phyloP scores from a whole-genome alignment of 768 basidiomycete species.

The Amanita inopinata region DNA sequence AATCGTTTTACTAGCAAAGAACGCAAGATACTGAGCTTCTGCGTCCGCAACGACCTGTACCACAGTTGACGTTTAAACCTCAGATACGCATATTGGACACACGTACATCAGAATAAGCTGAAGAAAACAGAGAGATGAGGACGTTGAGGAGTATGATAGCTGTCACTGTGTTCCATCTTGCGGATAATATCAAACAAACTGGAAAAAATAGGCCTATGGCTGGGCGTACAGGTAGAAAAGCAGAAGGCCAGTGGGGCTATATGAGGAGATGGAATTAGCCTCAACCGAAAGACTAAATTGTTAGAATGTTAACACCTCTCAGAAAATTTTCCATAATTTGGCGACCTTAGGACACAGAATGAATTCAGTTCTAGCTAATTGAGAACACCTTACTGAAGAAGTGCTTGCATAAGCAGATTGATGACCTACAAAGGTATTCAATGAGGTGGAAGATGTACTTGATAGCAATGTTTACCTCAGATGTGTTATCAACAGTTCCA shows the following conservation, averaged over 20 bases:
- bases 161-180: conserved; percentile 75
- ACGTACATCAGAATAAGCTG: conserved; percentile 80
- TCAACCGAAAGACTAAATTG: neutral
- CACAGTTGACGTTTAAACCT: neutral
- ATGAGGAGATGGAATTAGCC: neutral
- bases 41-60: conserved; percentile 70
- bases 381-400: conserved; percentile 54
- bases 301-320: conserved; percentile 23
- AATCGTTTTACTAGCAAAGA: conserved; percentile 83
- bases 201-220: conserved; percentile 20
- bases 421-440: conserved; percentile 36
- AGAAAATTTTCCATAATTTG: conserved; percentile 56
- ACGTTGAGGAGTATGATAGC: conserved; percentile 85
- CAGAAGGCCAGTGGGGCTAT: conserved; percentile 46
- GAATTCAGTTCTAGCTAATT: conserved; percentile 2
- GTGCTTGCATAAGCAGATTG: conserved; percentile 66
- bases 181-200: conserved; percentile 3
- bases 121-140: conserved; percentile 90
- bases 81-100: neutral
- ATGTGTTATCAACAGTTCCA: conserved; percentile 50
- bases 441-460: no score
- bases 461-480: conserved; percentile 29
- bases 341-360: conserved; percentile 32
- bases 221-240: conserved; percentile 84
- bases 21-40: conserved; percentile 83